Base-by-base conservation (phyloP, 768 basidiomycete genomes). In the Trametes villosa region DNA sequence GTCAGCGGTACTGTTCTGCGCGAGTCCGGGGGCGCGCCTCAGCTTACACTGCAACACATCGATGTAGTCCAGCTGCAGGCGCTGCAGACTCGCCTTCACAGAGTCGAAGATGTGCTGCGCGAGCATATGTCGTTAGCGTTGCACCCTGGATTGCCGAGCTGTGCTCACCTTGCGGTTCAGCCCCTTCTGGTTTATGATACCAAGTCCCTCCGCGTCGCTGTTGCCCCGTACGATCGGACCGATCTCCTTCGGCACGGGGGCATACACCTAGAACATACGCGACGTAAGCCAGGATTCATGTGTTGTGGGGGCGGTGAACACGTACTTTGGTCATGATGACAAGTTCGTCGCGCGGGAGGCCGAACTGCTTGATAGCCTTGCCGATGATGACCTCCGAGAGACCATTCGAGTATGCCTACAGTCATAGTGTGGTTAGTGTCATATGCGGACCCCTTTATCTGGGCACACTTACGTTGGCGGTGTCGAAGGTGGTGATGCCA, bases 41-140 rank as follows among this genome's bases (percentile, higher is more conserved):
- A n/a, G n/a, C n/a, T n/a, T n/a, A 68, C 69, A 68, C 46, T 70
- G 69, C 1, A 68, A 47, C 3, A 70, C 26, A 27, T 70, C 69
- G 20, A 93, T 79, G 64, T 91, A 91, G 56, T 92, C 90, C 29
- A 89, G 72, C 56, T 89, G 86, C 4, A 92, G 77, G 18, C 89
- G 79, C 67, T 87, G 73, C 50, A 92, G 70, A 53, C 84, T 86
- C 20, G 75, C 73, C 66, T 86, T 84, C 40, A 88, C 81, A 0
- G 85, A 79, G 30, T 86, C 87, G 64, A 92, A 92, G 52, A 92
- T 90, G 67, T 87, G 86, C 85, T 91, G 31, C 1, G 2, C 34
- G 1, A 15, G 30, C 22, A 34, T 57, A 4, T 20, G n/a, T n/a
- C n/a, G n/a, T n/a, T n/a, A n/a, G n/a, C n/a, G n/a, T n/a, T 15